Evolutionary conservation across 2,329 filamentous ascomycete genomes (phyloP).

Genomic region (Alternaria sp.): DNA sequence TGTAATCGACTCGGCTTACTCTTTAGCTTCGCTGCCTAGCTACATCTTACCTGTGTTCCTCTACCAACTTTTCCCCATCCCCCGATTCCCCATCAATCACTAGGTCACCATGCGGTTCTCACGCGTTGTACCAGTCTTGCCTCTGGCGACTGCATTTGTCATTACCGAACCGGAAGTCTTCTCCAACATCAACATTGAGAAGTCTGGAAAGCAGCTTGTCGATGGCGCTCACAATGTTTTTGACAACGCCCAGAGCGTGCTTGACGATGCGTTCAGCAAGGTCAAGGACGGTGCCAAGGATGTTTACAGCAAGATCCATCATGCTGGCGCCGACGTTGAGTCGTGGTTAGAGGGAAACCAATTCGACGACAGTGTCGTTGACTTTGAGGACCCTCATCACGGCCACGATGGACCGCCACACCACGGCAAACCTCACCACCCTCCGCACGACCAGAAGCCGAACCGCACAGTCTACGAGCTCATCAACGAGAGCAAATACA

Average conservation of each 20-base stretch:
- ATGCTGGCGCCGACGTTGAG: slow-evolving; percentile 54
- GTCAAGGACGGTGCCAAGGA: slow-evolving; percentile 47
- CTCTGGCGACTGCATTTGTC: slow-evolving; percentile 59
- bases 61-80: slow-evolving; percentile 7
- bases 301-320: slow-evolving; percentile 51
- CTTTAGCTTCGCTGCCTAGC: slow-evolving; percentile 15
- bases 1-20: slow-evolving; percentile 39
- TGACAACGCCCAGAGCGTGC: slow-evolving; percentile 44
- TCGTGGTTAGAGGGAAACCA: slow-evolving; percentile 54
- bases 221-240: slow-evolving; percentile 30
- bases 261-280: slow-evolving; percentile 53
- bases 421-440: slow-evolving; percentile 47
- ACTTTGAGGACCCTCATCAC: slow-evolving; percentile 43
- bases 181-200: slow-evolving; percentile 42
- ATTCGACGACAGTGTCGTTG: slow-evolving; percentile 42
- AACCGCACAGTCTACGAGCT: slow-evolving; percentile 81
- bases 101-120: slow-evolving; percentile 56
- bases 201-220: slow-evolving; percentile 24
- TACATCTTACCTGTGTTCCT: slow-evolving; percentile 14
- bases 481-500: slow-evolving; percentile 76
- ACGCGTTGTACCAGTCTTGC: slow-evolving; percentile 57
- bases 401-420: slow-evolving; percentile 39
- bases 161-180: slow-evolving; percentile 59
- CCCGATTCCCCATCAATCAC: slow-evolving; percentile 8
- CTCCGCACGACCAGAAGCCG: slow-evolving; percentile 51